phyloP scores from a whole-genome alignment of 306 rosid species.

The Dalbergia cochinchinensis region DNA sequence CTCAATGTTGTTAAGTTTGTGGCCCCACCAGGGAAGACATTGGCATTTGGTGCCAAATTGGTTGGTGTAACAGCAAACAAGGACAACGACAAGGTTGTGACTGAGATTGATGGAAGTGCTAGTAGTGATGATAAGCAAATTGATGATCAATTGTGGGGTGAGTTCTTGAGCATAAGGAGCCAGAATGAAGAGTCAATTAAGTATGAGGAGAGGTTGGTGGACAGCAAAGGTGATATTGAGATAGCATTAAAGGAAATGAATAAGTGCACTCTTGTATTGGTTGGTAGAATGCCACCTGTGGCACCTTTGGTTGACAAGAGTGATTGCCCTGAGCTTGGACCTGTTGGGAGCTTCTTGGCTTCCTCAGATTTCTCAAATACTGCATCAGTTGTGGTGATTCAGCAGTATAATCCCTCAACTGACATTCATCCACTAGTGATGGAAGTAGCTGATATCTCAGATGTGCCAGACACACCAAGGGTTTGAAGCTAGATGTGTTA shows the following conservation, averaged over 20 bases:
- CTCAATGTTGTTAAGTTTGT: conserved; percentile 53
- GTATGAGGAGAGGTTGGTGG: conserved; percentile 59
- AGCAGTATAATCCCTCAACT: conserved; percentile 54
- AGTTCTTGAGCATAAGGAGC: conserved; percentile 35
- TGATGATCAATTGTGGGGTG: conserved; percentile 54
- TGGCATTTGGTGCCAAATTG: conserved; percentile 55
- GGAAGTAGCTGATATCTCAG: conserved; percentile 48
- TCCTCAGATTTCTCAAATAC: conserved; percentile 61
- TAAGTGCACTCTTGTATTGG: conserved; percentile 58
- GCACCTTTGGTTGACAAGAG: conserved; percentile 56
- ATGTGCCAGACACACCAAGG: conserved; percentile 49
- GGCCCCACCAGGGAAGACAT: conserved; percentile 45
- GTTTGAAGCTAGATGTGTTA: not conserved
- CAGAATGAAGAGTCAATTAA: conserved; percentile 47
- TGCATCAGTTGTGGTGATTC: conserved; percentile 65
- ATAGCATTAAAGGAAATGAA: conserved; percentile 51
- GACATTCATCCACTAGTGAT: conserved; percentile 57
- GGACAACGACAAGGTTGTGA: conserved; percentile 19
- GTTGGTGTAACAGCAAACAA: conserved; percentile 49
- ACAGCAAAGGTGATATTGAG: conserved; percentile 52
- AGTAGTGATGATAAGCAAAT: conserved; percentile 35
- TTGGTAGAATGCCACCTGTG: conserved; percentile 65
- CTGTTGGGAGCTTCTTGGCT: conserved; percentile 69
- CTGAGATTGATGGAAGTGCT: not conserved
- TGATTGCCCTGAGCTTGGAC: conserved; percentile 72